These are phyloP conservation scores for Solanum etuberosum DNA, from an alignment of 257 asterid species.

Conservation along the genomic window DNA sequence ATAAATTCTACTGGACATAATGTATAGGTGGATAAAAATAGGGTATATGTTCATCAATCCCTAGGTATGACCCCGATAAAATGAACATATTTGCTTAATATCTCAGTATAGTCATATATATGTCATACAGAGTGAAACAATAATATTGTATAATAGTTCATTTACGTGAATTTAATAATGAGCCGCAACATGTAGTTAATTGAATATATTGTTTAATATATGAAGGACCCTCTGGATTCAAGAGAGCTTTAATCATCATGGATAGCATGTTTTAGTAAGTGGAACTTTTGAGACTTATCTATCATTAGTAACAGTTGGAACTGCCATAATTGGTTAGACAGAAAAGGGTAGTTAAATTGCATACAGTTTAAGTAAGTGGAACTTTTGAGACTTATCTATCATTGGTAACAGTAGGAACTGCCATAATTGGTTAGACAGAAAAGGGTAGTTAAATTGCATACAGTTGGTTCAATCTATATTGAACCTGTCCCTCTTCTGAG, in stretches of 20 bases:
- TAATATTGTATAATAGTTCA: neutral
- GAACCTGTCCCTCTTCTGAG: neutral
- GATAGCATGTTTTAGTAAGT: neutral
- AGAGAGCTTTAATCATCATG: neutral
- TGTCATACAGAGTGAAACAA: neutral
- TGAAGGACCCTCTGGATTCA: neutral
- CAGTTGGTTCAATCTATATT: neutral
- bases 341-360: neutral
- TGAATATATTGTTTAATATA: neutral
- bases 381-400: neutral
- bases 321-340: neutral
- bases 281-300: neutral
- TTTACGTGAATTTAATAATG: neutral
- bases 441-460: neutral
- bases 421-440: neutral
- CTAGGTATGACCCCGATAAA: neutral
- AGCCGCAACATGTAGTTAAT: neutral
- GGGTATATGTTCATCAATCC: no score
- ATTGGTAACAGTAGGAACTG: neutral
- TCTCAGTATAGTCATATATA: neutral
- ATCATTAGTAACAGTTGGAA: neutral
- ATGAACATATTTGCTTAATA: neutral
- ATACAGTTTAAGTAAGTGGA: no score
- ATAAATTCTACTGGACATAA: neutral
- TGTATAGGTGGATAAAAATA: neutral